A percentile compares a stretch with the other conserved stretches of the same genome.
Conservation (phyloP, 2,329 filamentous ascomycete species). For the Talaromyces sp. region DNA sequence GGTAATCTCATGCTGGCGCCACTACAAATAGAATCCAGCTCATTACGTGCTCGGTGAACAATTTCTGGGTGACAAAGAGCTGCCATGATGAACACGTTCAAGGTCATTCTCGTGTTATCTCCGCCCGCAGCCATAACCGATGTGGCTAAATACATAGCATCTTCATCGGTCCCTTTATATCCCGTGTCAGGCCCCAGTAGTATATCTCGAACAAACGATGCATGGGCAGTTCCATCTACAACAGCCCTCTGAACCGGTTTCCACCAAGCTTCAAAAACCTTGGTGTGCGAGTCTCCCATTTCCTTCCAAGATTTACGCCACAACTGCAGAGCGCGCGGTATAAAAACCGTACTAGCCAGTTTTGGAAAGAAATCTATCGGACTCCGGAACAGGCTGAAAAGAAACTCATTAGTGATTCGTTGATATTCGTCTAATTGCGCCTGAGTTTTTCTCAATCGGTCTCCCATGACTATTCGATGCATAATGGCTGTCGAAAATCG, state of each 20-base stretch:
- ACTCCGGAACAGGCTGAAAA: background rate
- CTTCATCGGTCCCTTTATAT: background rate
- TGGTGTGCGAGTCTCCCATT: background rate
- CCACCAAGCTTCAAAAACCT: background rate
- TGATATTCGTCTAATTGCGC: background rate
- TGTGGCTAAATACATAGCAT: background rate
- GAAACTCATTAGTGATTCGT: background rate
- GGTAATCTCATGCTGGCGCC: background rate
- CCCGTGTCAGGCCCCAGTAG: background rate
- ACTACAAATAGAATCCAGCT: background rate
- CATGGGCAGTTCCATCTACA: background rate
- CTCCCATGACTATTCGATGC: background rate
- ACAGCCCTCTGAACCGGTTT: background rate
- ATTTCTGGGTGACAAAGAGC: background rate
- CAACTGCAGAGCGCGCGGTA: background rate
- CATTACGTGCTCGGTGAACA: background rate
- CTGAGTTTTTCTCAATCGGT: background rate
- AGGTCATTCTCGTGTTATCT: background rate
- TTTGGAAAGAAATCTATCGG: constrained; percentile 4
- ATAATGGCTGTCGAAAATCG: background rate
- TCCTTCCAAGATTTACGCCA: background rate
- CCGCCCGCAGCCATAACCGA: background rate
- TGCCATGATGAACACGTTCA: background rate
- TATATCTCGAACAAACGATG: background rate
- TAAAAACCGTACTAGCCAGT: background rate